These are phyloP conservation scores for Globisporangium nodosum DNA, from an alignment of 352 stramenopile species.

Conservation along the genomic window DNA sequence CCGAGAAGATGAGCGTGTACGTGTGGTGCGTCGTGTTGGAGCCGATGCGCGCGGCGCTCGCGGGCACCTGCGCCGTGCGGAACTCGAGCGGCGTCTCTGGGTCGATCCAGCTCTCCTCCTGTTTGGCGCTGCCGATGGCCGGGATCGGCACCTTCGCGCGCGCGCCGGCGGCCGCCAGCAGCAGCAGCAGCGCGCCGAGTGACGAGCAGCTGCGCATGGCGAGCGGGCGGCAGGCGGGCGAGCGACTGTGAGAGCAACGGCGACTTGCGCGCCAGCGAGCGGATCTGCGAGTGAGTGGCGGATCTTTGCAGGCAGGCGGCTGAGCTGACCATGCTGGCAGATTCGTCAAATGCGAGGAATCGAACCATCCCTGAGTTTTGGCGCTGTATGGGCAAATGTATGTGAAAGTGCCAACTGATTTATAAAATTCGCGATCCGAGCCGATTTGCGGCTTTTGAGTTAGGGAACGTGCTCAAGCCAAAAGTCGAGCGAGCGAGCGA, in stretches of 20 bases:
- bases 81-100: conserved; percentile 58
- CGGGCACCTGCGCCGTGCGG: conserved; percentile 40
- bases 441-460: neutral
- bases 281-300: neutral
- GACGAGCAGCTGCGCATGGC: conserved; percentile 7
- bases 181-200: conserved; percentile 14
- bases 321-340: neutral
- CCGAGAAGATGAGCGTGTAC: conserved; percentile 92
- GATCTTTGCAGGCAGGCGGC: neutral
- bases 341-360: conserved; percentile 2
- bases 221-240: neutral
- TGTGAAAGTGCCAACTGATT: neutral
- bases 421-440: neutral
- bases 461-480: no score
- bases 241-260: neutral
- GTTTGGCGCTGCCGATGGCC: conserved; percentile 28
- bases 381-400: neutral
- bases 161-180: neutral
- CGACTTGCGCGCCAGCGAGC: neutral
- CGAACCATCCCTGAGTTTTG: neutral
- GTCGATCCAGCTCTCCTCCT: conserved; percentile 70
- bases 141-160: conserved; percentile 24
- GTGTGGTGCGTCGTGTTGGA: conserved; percentile 26
- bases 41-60: conserved; percentile 25
- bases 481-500: neutral